Evolutionary conservation across 441 rosid genomes (phyloP).

Genomic region (Flueggea neowawraea): DNA sequence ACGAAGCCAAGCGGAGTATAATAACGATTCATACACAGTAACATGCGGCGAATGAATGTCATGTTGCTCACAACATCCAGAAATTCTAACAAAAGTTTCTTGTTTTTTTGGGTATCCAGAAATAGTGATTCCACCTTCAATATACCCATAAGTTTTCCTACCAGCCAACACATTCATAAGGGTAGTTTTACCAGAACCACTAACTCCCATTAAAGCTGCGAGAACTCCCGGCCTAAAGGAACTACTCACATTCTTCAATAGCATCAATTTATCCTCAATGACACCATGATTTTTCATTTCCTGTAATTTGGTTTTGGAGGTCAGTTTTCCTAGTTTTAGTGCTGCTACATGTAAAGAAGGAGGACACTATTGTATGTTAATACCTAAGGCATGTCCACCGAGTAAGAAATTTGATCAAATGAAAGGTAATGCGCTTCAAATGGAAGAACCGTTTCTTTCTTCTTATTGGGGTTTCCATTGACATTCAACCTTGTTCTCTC

Average conservation of each 20-base stretch:
- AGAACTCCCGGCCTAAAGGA: slow-evolving; percentile 79
- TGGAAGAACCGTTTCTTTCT: slow-evolving; percentile 72
- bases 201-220: slow-evolving; percentile 76
- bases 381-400: slow-evolving; percentile 64
- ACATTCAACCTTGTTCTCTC: too few species aligned
- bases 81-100: slow-evolving; percentile 34
- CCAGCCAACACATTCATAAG: slow-evolving; percentile 39
- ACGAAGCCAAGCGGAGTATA: slow-evolving; percentile 39
- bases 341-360: too few species aligned
- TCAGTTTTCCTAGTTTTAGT: too few species aligned
- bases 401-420: slow-evolving; percentile 45
- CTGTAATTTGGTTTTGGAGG: slow-evolving; percentile 10
- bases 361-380: too few species aligned
- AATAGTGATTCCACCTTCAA: slow-evolving; percentile 27
- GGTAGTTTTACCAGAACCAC: slow-evolving; percentile 69
- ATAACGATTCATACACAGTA: slow-evolving; percentile 30
- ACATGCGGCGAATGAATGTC: slow-evolving; percentile 33
- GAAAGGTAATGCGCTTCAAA: slow-evolving; percentile 59
- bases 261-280: slow-evolving; percentile 38
- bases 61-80: slow-evolving; percentile 32
- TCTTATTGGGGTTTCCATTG: slow-evolving; percentile 9
- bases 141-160: slow-evolving; percentile 32
- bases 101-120: slow-evolving; percentile 33
- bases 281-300: slow-evolving; percentile 54
- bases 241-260: slow-evolving; percentile 60